phyloP scores from a whole-genome alignment of 164 flowering plant species.

The Paratinospora sagittata region DNA sequence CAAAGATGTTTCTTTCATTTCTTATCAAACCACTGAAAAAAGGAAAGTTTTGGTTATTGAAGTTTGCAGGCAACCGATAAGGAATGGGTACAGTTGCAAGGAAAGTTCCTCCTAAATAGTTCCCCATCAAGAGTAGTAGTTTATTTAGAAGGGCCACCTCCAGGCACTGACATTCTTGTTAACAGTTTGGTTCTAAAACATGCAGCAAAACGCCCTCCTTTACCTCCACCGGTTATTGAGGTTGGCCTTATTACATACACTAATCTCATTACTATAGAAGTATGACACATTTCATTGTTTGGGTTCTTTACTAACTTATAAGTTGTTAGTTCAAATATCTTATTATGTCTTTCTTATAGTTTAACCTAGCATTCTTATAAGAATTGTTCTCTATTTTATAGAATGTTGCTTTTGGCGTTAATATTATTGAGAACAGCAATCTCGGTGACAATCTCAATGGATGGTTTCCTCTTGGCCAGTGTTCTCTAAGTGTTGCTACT shows the following conservation, averaged over 20 bases:
- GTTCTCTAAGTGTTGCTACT: conserved; percentile 48
- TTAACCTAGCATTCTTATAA: neutral
- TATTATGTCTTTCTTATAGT: neutral
- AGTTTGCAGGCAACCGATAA: conserved; percentile 88
- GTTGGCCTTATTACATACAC: conserved; percentile 28
- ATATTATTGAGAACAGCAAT: conserved; percentile 65
- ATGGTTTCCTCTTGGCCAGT: conserved; percentile 88
- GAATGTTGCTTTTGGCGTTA: conserved; percentile 69
- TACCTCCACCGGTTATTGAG: conserved; percentile 70
- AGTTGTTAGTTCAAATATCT: neutral
- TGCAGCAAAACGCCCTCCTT: conserved; percentile 70
- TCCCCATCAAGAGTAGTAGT: conserved; percentile 62
- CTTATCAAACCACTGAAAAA: conserved; percentile 10
- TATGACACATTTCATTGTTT: neutral
- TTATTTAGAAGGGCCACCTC: conserved; percentile 88
- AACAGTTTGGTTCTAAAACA: conserved; percentile 70
- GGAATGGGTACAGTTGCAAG: conserved; percentile 77
- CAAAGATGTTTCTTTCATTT: neutral
- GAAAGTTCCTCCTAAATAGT: conserved; percentile 80
- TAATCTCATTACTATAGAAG: neutral
- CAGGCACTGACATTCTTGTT: conserved; percentile 92
- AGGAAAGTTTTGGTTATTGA: conserved; percentile 5
- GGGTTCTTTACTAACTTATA: neutral
- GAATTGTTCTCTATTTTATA: conserved; percentile 24
- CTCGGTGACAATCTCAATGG: conserved; percentile 59